Percentiles rank a stretch among this genome's conserved stretches.
Evolutionary conservation across 495 filamentous ascomycete species (phyloP).

Genomic region (Aspergillus indologenus): DNA sequence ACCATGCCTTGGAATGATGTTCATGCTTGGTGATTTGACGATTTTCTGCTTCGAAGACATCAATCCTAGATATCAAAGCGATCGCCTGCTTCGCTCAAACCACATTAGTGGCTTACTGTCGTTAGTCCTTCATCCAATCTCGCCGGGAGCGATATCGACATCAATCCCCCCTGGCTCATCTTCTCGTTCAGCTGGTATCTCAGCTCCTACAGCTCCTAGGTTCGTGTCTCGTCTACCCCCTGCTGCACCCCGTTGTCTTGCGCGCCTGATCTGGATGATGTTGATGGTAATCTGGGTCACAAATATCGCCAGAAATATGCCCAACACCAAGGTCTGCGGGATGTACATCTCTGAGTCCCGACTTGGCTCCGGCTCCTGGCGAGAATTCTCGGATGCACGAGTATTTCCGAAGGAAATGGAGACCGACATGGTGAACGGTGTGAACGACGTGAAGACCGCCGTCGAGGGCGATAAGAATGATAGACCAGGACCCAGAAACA

Average conservation of each 20-base stretch:
- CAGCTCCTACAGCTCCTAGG: conserved; percentile 6
- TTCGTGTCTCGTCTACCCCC: conserved; percentile 5
- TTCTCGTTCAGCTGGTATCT: conserved; percentile 9
- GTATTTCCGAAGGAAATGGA: conserved; percentile 40
- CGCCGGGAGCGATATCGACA: conserved; percentile 4
- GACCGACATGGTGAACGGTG: conserved; percentile 39
- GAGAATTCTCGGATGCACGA: conserved; percentile 9
- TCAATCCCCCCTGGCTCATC: conserved; percentile 22
- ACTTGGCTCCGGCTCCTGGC: conserved; percentile 9
- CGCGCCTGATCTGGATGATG: conserved; percentile 29
- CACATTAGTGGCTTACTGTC: neutral
- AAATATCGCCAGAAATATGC: conserved; percentile 35
- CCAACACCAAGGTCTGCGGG: conserved; percentile 37
- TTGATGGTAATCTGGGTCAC: conserved; percentile 35
- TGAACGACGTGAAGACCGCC: conserved; percentile 31
- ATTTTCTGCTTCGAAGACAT: too few relatives aligned
- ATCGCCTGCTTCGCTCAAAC: neutral
- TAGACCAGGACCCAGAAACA: conserved; percentile 26
- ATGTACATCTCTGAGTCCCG: conserved; percentile 27
- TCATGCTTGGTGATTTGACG: too few relatives aligned
- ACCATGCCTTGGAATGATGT: neutral
- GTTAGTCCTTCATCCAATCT: conserved; percentile 4
- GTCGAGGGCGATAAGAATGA: conserved; percentile 25
- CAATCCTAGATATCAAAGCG: too few relatives aligned
- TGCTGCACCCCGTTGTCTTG: conserved; percentile 19